A percentile compares a stretch with the other conserved stretches of the same genome.
Conservation (phyloP, 257 asterid species). For the Gentiana dahurica region DNA sequence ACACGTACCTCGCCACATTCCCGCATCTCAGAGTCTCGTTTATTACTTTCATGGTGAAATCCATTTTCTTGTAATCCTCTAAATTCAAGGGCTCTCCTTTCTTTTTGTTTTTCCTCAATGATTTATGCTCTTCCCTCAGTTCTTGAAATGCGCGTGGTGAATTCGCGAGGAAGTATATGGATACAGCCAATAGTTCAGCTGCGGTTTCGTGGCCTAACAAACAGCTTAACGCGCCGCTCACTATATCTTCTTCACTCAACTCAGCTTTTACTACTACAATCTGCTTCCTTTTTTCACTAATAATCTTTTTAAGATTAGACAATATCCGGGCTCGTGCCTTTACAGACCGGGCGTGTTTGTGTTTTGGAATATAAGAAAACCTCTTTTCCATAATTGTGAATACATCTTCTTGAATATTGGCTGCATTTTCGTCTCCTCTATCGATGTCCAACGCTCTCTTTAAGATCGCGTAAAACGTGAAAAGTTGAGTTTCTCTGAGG, state of each 20-base stretch:
- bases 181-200: constrained; percentile 61
- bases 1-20: constrained; percentile 66
- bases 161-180: constrained; percentile 46
- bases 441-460: constrained; percentile 46
- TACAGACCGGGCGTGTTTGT: constrained; percentile 58
- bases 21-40: constrained; percentile 75
- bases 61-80: constrained; percentile 77
- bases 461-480: constrained; percentile 53
- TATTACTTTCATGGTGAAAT: constrained; percentile 58
- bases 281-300: constrained; percentile 18
- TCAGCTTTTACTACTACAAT: constrained; percentile 9
- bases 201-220: constrained; percentile 79
- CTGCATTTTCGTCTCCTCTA: constrained; percentile 46
- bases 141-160: constrained; percentile 34
- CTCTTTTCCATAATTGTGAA: constrained; percentile 71
- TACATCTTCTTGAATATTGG: constrained; percentile 33
- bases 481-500: constrained; percentile 58
- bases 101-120: constrained; percentile 31
- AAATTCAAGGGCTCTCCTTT: constrained; percentile 44
- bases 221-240: constrained; percentile 48
- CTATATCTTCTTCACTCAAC: constrained; percentile 52
- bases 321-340: constrained; percentile 57
- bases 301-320: constrained; percentile 28
- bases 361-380: constrained; percentile 61
- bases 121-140: constrained; percentile 56